Conservation (phyloP, 1,139 yeast genomes). For the Blastobotrys elegans region DNA sequence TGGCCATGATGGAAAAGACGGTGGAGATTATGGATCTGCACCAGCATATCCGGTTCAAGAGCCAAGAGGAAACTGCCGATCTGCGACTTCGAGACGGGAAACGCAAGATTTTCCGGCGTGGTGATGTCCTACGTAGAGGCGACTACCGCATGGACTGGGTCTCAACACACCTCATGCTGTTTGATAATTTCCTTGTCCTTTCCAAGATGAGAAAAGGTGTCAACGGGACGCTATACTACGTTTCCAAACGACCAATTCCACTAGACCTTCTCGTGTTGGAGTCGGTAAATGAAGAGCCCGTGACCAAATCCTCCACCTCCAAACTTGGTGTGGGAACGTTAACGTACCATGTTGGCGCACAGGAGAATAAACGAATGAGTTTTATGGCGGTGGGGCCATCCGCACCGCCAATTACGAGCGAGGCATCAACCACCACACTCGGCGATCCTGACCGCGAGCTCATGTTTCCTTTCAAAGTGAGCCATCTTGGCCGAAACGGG, state of each 20-base stretch:
- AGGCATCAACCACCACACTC: slow-evolving; percentile 21
- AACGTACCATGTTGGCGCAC: slow-evolving; percentile 20
- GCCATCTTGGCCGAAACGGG: slow-evolving; percentile 46
- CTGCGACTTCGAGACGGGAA: slow-evolving; percentile 52
- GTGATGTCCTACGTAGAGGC: slow-evolving; percentile 59
- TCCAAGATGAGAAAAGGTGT: slow-evolving; percentile 47
- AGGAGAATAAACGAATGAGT: slow-evolving; percentile 7
- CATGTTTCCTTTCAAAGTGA: slow-evolving; percentile 43
- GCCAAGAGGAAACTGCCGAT: slow-evolving; percentile 34
- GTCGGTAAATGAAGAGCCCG: slow-evolving; percentile 33
- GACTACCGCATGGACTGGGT: slow-evolving; percentile 49
- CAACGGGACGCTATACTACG: slow-evolving; percentile 31
- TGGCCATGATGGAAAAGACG: slow-evolving; percentile 39
- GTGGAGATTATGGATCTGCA: slow-evolving; percentile 36
- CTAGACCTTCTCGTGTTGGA: slow-evolving; percentile 37
- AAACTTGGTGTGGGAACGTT: slow-evolving; percentile 30
- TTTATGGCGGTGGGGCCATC: slow-evolving; percentile 9
- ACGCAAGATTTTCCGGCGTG: slow-evolving; percentile 55
- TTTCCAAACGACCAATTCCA: slow-evolving; percentile 38
- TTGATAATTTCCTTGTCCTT: slow-evolving; percentile 69
- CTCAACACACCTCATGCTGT: slow-evolving; percentile 49
- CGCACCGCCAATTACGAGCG: neutral
- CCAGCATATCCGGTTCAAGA: slow-evolving; percentile 38
- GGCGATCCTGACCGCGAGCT: slow-evolving; percentile 29
- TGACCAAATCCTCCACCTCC: slow-evolving; percentile 29